These are phyloP conservation scores for Pythium scleroteichum DNA, from an alignment of 352 stramenopile species.

Conservation along the genomic window DNA sequence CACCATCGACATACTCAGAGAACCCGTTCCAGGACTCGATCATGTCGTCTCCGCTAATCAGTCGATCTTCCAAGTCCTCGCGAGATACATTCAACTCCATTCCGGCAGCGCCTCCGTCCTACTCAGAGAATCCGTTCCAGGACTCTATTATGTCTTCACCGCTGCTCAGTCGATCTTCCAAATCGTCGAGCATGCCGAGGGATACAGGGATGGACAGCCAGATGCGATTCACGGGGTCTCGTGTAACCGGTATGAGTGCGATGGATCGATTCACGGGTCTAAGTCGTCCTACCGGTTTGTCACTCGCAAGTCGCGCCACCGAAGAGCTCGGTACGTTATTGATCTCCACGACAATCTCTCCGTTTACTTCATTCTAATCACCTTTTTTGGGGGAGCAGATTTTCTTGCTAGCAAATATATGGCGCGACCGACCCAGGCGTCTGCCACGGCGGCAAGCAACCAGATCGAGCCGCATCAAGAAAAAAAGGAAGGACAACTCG, in stretches of 20 bases:
- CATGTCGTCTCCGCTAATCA: neutral
- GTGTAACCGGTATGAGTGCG: neutral
- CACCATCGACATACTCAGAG: constrained; percentile 1
- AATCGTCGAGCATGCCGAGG: neutral
- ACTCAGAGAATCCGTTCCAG: constrained; percentile 1
- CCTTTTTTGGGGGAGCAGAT: neutral
- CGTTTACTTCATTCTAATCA: neutral
- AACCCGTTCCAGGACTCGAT: neutral
- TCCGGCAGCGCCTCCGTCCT: neutral
- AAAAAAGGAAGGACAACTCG: too few species aligned
- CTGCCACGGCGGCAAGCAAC: neutral
- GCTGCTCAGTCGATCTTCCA: neutral
- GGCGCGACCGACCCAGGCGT: neutral
- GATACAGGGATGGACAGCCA: constrained; percentile 1
- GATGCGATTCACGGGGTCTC: too few species aligned
- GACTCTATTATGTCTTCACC: neutral
- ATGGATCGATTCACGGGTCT: constrained; percentile 5
- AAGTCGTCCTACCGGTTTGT: constrained; percentile 6
- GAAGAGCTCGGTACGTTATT: constrained; percentile 30
- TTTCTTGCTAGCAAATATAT: constrained; percentile 28
- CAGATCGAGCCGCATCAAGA: too few species aligned
- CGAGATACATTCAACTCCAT: too few species aligned
- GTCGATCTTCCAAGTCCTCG: neutral
- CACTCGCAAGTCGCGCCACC: constrained; percentile 15
- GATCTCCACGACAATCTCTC: neutral